These are phyloP conservation scores for Infundibulicybe gibba DNA, from an alignment of 768 basidiomycete species.

Conservation along the genomic window DNA sequence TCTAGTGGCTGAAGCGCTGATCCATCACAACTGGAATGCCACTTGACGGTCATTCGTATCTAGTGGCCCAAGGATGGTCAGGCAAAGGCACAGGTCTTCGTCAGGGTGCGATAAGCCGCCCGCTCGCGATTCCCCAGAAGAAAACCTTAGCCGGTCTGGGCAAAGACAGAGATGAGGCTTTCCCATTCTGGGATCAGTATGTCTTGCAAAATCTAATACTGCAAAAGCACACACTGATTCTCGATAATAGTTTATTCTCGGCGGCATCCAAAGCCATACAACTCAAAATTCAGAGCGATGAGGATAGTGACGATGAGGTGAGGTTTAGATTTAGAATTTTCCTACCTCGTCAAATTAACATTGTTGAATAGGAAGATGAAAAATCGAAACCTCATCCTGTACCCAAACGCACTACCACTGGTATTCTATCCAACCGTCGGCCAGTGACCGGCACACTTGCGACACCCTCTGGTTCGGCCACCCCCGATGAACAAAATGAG, in stretches of 20 bases:
- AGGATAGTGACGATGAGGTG: slow-evolving; percentile 32
- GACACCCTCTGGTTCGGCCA: slow-evolving; percentile 40
- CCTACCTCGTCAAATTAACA: not conserved
- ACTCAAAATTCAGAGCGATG: slow-evolving; percentile 55
- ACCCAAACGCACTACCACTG: slow-evolving; percentile 63
- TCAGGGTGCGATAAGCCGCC: slow-evolving; percentile 71
- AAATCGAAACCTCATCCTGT: too few relatives aligned
- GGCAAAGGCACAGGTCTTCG: slow-evolving; percentile 87
- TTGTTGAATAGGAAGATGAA: slow-evolving; percentile 8
- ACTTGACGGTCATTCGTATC: slow-evolving; percentile 66
- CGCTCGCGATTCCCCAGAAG: slow-evolving; percentile 80
- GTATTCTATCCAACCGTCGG: slow-evolving; percentile 71
- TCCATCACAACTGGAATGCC: slow-evolving; percentile 49
- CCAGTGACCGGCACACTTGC: slow-evolving; percentile 50
- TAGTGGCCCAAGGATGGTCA: slow-evolving; percentile 83
- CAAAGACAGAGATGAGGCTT: slow-evolving; percentile 91
- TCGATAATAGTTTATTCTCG: slow-evolving; percentile 59
- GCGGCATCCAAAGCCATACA: slow-evolving; percentile 82
- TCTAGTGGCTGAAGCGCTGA: too few relatives aligned
- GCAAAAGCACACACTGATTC: not conserved
- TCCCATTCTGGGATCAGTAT: slow-evolving; percentile 98
- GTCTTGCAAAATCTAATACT: slow-evolving; percentile 21
- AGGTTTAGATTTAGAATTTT: not conserved
- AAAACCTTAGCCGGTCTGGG: slow-evolving; percentile 83
- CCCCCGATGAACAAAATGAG: slow-evolving; percentile 23